A percentile compares a stretch with the other conserved stretches of the same genome.
These are phyloP conservation scores for Xylaria sp. DNA, from an alignment of 2,329 filamentous ascomycete species.

Conservation along the genomic window DNA sequence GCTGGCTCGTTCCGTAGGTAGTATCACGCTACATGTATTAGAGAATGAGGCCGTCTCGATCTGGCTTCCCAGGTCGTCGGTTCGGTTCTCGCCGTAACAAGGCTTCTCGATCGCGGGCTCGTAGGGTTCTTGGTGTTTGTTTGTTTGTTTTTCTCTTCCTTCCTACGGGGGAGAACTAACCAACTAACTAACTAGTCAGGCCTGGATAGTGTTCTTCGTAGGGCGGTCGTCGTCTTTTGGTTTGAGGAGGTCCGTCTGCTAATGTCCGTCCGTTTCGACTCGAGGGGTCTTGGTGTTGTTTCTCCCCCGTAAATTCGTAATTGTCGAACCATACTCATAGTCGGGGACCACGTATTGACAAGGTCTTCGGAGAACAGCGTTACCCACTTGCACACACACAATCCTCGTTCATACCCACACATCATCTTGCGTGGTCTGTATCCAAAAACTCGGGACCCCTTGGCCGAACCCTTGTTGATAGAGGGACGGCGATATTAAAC, in stretches of 20 bases:
- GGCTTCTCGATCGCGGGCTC: background rate
- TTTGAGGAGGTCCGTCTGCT: background rate
- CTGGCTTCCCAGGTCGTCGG: background rate
- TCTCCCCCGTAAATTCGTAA: too few relatives aligned
- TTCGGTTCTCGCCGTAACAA: background rate
- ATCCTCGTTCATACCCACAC: too few relatives aligned
- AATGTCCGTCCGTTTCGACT: background rate
- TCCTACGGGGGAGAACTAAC: background rate
- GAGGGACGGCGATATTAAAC: too few relatives aligned
- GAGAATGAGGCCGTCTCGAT: too few relatives aligned
- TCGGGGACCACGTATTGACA: background rate
- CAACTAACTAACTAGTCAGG: background rate
- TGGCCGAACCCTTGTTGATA: background rate
- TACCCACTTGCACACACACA: background rate
- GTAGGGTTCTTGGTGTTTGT: background rate
- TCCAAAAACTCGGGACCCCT: constrained; percentile 15
- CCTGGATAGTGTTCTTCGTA: background rate
- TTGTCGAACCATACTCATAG: background rate
- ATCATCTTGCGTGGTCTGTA: background rate
- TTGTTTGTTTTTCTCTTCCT: background rate
- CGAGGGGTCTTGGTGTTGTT: background rate
- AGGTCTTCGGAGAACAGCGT: background rate
- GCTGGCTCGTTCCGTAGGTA: background rate
- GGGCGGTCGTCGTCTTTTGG: background rate
- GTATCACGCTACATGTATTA: too few relatives aligned